Conservation (phyloP, 768 basidiomycete genomes). For the Serendipita sp. region DNA sequence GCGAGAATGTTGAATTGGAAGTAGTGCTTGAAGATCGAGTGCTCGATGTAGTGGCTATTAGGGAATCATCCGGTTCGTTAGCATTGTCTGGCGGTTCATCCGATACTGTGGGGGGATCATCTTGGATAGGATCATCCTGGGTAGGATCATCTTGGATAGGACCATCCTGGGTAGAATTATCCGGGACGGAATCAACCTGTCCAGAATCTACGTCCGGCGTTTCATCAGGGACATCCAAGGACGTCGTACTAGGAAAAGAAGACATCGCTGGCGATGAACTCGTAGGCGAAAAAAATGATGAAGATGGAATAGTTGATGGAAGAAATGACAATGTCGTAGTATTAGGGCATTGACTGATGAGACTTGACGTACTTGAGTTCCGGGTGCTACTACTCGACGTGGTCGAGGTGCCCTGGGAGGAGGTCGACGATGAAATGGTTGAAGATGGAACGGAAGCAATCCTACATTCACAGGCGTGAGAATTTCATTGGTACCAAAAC, state of each 20-base stretch:
- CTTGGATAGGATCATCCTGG: background rate
- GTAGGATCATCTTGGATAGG: background rate
- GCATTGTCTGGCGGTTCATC: too few species aligned
- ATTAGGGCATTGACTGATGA: background rate
- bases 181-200: background rate
- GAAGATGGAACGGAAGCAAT: background rate
- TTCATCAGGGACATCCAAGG: background rate
- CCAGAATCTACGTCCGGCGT: background rate
- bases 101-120: background rate
- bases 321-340: background rate
- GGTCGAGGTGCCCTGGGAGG: background rate
- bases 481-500: background rate
- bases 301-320: background rate
- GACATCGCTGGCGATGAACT: background rate
- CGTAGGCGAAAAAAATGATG: background rate
- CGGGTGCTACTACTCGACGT: background rate
- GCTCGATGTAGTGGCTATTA: background rate
- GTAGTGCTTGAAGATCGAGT: background rate
- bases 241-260: background rate
- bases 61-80: too few species aligned
- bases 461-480: background rate
- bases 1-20: background rate
- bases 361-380: slow-evolving; percentile 2
- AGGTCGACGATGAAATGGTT: background rate
- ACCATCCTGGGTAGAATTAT: background rate